Conservation (phyloP, 202 grass and related monocot genomes). For the Dendrocalamus latiflorus region DNA sequence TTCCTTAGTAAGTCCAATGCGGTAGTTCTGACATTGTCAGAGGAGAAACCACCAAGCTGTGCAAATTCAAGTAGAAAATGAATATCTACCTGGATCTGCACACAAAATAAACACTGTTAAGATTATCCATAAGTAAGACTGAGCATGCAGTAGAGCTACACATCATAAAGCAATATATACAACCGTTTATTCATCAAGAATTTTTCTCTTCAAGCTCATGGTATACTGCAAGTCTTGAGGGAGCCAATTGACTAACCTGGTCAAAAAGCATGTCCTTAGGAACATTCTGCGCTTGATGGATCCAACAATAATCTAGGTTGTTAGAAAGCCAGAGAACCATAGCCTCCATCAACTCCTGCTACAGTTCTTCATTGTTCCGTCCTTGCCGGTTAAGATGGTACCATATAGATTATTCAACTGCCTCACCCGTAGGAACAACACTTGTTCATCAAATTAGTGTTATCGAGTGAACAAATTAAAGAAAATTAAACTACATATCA, state of each 20-base stretch:
- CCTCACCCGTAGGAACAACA: slow-evolving; percentile 37
- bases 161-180: too few species aligned
- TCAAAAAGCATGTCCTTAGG: slow-evolving; percentile 3
- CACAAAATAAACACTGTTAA: not conserved
- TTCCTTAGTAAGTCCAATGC: slow-evolving; percentile 24
- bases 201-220: too few species aligned
- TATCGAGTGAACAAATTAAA: not conserved
- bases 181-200: too few species aligned
- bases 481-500: too few species aligned
- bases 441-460: not conserved
- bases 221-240: not conserved
- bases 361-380: slow-evolving; percentile 31
- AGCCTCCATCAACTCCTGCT: slow-evolving; percentile 47
- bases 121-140: not conserved
- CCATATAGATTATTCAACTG: slow-evolving; percentile 28
- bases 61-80: slow-evolving; percentile 55
- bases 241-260: slow-evolving; percentile 19
- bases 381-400: slow-evolving; percentile 24
- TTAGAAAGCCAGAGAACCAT: slow-evolving; percentile 34
- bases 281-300: slow-evolving; percentile 7
- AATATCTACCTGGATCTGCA: slow-evolving; percentile 48
- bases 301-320: slow-evolving; percentile 29
- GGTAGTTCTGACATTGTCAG: not conserved
- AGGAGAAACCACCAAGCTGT: slow-evolving; percentile 35
- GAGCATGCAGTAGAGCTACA: not conserved